Evolutionary conservation across 2,329 filamentous ascomycete genomes (phyloP), one percentile per base, ranked within the genome.

Genomic region (Aurifilum marmelostoma): DNA sequence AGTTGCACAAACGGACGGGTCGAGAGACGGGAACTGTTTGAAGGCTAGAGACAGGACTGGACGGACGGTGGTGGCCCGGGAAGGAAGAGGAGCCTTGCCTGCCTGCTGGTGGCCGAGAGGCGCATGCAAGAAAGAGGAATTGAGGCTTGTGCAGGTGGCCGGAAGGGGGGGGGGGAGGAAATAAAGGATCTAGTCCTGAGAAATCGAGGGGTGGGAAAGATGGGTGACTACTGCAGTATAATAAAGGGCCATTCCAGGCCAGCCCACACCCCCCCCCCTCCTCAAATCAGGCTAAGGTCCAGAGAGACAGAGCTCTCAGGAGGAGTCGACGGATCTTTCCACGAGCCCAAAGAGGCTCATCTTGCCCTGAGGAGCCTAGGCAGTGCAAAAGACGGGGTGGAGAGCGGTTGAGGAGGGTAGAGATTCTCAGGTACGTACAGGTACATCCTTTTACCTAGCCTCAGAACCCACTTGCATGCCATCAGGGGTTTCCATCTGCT

Each of bases 401-500:
- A 67, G 68, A 68, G 67, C 27, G 66, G 52, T 68, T 63, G 68
- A 59, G 63, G 63, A 66, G 63, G 58, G 66, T 52, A 62, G 69
- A 70, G 63, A 59, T 66, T 54, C 21, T 52, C 24, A 11, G 58
- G 65, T 70, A 65, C 34, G 62, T 66, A 67, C 64, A 63, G 63
- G 69, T 68, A 68, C 59, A 59, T 66, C 61, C 6, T 34, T 37
- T 34, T 58, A 39, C 66, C 37, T 43, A 21, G 39, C 29, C 34
- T 29, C 52, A 37, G 32, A 37, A 37, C 41, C 66, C 34, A 50
- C 39, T 59, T 37, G 61, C 52, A 67, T 64, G 66, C 61, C 52
- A 63, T 59, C 66, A 67, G 66, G 69, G 67, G 69, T 63, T 68
- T 68, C 67, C 60, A 69, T 71, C 43, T 67, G 67, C 54, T 67